Percentiles rank a stretch among this genome's conserved stretches.
These are phyloP conservation scores for Boletus reticulatus DNA, from an alignment of 768 basidiomycete species.

Conservation along the genomic window DNA sequence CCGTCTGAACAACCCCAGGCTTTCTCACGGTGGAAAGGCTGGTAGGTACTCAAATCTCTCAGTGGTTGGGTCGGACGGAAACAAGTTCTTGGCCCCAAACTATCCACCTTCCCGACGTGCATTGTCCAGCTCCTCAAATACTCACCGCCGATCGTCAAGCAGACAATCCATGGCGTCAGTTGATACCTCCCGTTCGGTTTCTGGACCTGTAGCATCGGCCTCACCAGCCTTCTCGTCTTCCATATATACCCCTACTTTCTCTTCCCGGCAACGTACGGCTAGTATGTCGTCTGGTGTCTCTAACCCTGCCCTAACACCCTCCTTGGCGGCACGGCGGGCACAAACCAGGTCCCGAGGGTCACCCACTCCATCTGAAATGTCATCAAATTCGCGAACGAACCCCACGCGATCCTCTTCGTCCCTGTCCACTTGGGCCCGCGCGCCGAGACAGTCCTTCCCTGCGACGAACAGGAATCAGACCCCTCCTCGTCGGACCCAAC, in stretches of 20 bases:
- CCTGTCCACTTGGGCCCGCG: conserved; percentile 64
- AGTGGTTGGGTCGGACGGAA: conserved; percentile 32
- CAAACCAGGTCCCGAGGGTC: conserved; percentile 51
- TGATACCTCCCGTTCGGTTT: conserved; percentile 61
- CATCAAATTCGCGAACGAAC: conserved; percentile 47
- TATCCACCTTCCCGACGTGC: conserved; percentile 45
- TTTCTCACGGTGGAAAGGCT: conserved; percentile 23
- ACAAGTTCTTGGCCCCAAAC: conserved; percentile 46
- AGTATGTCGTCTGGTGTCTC: conserved; percentile 53
- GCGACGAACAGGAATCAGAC: conserved; percentile 42
- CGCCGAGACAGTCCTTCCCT: conserved; percentile 62
- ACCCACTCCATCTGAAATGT: conserved; percentile 62
- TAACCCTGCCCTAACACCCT: conserved; percentile 31
- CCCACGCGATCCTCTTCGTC: conserved; percentile 44
- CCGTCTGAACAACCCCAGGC: conserved; percentile 10
- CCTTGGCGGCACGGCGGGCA: conserved; percentile 36
- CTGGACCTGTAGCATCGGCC: conserved; percentile 56
- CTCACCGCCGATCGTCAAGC: conserved; percentile 53
- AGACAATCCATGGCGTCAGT: conserved; percentile 46
- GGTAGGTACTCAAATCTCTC: conserved; percentile 32
- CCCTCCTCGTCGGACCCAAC: conserved; percentile 41
- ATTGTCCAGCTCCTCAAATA: conserved; percentile 46
- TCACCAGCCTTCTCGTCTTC: conserved; percentile 30
- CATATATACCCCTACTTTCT: conserved; percentile 64
- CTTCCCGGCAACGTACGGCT: conserved; percentile 80